These are phyloP conservation scores for Tremella mesenterica DNA, from an alignment of 768 basidiomycete genomes.

Conservation along the genomic window DNA sequence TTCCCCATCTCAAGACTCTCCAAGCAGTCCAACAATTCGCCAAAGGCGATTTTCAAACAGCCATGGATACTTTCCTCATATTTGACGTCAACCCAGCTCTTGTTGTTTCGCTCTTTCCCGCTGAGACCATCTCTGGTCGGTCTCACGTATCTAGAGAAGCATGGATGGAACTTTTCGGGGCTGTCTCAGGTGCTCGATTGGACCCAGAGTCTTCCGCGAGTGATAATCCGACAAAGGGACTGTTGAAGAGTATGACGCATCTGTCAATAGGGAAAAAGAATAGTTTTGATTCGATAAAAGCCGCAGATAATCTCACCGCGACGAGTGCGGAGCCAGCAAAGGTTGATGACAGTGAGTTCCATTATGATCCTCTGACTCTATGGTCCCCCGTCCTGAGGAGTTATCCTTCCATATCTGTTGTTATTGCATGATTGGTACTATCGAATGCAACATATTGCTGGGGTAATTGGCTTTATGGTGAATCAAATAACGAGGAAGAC, in stretches of 20 bases:
- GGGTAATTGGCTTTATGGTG: background rate
- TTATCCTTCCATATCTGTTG: no score
- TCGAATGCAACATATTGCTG: background rate
- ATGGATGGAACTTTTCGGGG: constrained; percentile 81
- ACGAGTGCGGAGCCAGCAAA: constrained; percentile 17
- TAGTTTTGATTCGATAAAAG: constrained; percentile 28
- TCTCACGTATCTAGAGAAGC: constrained; percentile 58
- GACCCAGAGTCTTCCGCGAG: constrained; percentile 30
- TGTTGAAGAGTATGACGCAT: constrained; percentile 21
- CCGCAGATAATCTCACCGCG: constrained; percentile 1
- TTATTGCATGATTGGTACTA: no score
- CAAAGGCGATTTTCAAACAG: constrained; percentile 59
- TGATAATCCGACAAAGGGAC: constrained; percentile 28
- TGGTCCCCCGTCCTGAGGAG: no score
- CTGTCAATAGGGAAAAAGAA: constrained; percentile 28
- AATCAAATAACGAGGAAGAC: background rate
- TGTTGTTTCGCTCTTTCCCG: constrained; percentile 78
- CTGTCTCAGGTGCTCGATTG: constrained; percentile 46
- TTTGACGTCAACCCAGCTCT: constrained; percentile 89
- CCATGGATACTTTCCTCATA: constrained; percentile 77
- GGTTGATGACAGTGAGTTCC: constrained; percentile 29
- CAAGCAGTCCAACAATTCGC: constrained; percentile 72
- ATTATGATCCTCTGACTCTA: no score
- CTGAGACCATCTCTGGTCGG: constrained; percentile 65
- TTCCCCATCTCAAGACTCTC: constrained; percentile 58